These are phyloP conservation scores for Albophoma yamanashiensis DNA, from an alignment of 2,329 filamentous ascomycete genomes.

Conservation along the genomic window DNA sequence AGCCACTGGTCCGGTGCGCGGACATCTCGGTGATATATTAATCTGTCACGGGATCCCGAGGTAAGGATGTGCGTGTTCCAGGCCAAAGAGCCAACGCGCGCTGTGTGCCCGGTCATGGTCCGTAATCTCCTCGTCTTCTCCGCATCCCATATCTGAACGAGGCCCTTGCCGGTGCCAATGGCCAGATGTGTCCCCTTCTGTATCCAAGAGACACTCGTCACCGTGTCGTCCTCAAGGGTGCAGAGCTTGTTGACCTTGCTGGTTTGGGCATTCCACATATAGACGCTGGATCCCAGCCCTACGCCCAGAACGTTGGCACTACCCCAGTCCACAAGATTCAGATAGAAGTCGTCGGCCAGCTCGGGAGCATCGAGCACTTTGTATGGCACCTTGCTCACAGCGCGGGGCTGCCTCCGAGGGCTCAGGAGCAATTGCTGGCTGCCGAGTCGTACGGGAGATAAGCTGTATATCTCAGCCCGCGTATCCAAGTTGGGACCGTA, in stretches of 20 bases:
- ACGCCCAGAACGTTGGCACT: conserved; percentile 91
- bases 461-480: conserved; percentile 84
- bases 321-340: conserved; percentile 97
- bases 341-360: conserved; percentile 91
- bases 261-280: conserved; percentile 94
- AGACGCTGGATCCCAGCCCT: conserved; percentile 84
- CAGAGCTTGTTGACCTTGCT: conserved; percentile 91
- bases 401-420: conserved; percentile 76
- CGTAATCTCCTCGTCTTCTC: conserved; percentile 73
- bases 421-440: conserved; percentile 91
- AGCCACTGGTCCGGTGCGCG: conserved; percentile 86
- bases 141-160: conserved; percentile 97
- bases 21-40: conserved; percentile 94
- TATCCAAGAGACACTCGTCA: conserved; percentile 97
- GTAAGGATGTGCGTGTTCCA: conserved; percentile 98
- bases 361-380: conserved; percentile 97
- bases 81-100: conserved; percentile 82
- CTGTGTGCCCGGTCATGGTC: conserved; percentile 95
- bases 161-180: conserved; percentile 86
- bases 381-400: conserved; percentile 92
- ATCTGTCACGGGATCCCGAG: conserved; percentile 83
- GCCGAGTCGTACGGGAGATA: conserved; percentile 86
- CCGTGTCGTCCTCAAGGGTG: conserved; percentile 82
- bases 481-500: conserved; percentile 84
- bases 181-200: conserved; percentile 93